A percentile compares a stretch with the other conserved stretches of the same genome.
These are phyloP conservation scores for Colletotrichum truncatum DNA, from an alignment of 2,329 filamentous ascomycete genomes.

Conservation along the genomic window DNA sequence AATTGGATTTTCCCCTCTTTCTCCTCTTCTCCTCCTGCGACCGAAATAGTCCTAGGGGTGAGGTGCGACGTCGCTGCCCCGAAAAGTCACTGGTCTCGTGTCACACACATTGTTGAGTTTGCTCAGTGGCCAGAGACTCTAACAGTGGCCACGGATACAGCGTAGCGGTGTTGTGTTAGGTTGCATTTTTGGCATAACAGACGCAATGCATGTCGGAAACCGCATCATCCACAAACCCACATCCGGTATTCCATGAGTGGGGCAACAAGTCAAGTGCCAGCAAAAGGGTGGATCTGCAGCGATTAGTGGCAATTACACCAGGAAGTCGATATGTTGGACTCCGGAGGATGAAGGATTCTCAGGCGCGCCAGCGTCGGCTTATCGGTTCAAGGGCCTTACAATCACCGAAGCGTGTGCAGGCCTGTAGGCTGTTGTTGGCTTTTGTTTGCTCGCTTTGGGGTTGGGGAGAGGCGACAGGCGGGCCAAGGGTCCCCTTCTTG, in stretches of 20 bases:
- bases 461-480: not conserved
- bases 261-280: slow-evolving; percentile 11
- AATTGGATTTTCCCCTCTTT: not conserved
- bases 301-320: not conserved
- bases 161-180: not conserved
- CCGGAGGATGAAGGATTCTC: not conserved
- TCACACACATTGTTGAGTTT: not conserved
- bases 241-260: not conserved
- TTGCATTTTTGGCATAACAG: not conserved
- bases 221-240: not conserved
- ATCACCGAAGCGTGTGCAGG: not conserved
- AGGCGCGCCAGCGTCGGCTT: not conserved
- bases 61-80: not conserved
- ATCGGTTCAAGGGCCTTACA: slow-evolving; percentile 2
- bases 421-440: not conserved
- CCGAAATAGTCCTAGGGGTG: not conserved
- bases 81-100: not conserved
- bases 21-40: not conserved
- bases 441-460: not conserved
- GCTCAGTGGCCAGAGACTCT: not conserved
- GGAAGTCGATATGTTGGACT: not conserved
- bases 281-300: slow-evolving; percentile 5
- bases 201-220: slow-evolving; percentile 6
- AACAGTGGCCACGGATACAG: not conserved
- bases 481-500: not conserved